A percentile compares a stretch with the other conserved stretches of the same genome.
Evolutionary conservation across 345 rosid genomes (phyloP).

Genomic region (Brassica carinata): DNA sequence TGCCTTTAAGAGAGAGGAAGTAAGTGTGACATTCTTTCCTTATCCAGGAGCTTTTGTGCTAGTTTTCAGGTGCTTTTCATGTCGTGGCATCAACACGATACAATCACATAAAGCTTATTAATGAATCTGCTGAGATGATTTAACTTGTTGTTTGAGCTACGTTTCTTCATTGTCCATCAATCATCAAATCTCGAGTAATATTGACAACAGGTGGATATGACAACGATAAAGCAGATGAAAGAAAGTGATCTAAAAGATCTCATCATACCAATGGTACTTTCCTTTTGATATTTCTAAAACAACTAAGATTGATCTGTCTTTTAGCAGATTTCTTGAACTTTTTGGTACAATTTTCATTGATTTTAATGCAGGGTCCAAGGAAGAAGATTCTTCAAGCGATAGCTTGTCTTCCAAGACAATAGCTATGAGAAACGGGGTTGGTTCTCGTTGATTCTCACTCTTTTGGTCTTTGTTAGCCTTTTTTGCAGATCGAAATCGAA

Average conservation of each 20-base stretch:
- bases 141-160: slow-evolving; percentile 2
- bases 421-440: slow-evolving; percentile 19
- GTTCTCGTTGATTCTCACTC: not conserved
- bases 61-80: too few species aligned
- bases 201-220: slow-evolving; percentile 80
- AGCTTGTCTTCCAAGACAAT: slow-evolving; percentile 52
- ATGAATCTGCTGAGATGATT: not conserved
- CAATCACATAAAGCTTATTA: too few species aligned
- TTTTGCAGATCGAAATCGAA: slow-evolving; percentile 1
- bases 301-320: not conserved
- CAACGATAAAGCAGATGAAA: slow-evolving; percentile 88
- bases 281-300: slow-evolving; percentile 2
- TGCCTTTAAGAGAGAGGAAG: slow-evolving; percentile 91
- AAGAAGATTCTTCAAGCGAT: slow-evolving; percentile 89
- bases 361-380: slow-evolving; percentile 79
- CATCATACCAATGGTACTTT: slow-evolving; percentile 90
- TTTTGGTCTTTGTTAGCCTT: slow-evolving; percentile 14
- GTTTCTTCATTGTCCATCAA: not conserved
- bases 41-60: not conserved
- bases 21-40: slow-evolving; percentile 45
- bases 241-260: slow-evolving; percentile 91
- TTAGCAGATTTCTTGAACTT: slow-evolving; percentile 3
- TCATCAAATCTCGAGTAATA: slow-evolving; percentile 21
- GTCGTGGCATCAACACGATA: too few species aligned
- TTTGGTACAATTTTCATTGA: not conserved